These are phyloP conservation scores for Pythium apleroticum DNA, from an alignment of 352 stramenopile genomes.

Conservation along the genomic window DNA sequence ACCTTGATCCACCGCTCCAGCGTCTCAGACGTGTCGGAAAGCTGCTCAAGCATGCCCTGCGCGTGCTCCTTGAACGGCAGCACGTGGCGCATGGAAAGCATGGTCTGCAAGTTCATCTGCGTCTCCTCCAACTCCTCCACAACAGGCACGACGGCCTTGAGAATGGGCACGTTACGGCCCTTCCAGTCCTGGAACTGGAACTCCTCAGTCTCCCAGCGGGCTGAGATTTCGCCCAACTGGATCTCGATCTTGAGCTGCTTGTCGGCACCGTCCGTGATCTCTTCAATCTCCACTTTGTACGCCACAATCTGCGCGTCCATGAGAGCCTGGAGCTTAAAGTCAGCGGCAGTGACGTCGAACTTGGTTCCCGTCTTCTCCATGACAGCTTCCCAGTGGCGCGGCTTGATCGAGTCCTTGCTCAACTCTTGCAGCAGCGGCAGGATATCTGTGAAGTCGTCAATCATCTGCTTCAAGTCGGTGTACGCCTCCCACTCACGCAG, in stretches of 20 bases:
- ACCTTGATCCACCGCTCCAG: slow-evolving; percentile 98
- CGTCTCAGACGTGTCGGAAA: slow-evolving; percentile 97
- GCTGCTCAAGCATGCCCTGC: slow-evolving; percentile 91
- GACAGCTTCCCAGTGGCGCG: slow-evolving; percentile 97
- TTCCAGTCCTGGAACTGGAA: slow-evolving; percentile 97
- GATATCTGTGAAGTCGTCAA: slow-evolving; percentile 98
- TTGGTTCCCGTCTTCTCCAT: slow-evolving; percentile 93
- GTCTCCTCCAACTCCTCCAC: slow-evolving; percentile 98
- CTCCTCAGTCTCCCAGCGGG: slow-evolving; percentile 92
- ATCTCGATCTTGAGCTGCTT: slow-evolving; percentile 98
- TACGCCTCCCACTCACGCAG: slow-evolving; percentile 97
- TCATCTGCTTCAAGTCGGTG: slow-evolving; percentile 95
- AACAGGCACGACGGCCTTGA: slow-evolving; percentile 94
- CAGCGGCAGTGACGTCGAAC: slow-evolving; percentile 91
- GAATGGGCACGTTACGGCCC: slow-evolving; percentile 92
- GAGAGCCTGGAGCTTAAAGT: slow-evolving; percentile 96
- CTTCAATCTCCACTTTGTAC: slow-evolving; percentile 95
- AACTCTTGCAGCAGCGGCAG: slow-evolving; percentile 96
- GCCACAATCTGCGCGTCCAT: slow-evolving; percentile 93
- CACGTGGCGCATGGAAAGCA: slow-evolving; percentile 97
- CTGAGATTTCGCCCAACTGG: slow-evolving; percentile 93
- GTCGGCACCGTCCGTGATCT: slow-evolving; percentile 97
- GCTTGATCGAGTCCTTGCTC: slow-evolving; percentile 96
- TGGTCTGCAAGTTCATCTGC: slow-evolving; percentile 98
- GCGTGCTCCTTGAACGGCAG: slow-evolving; percentile 95